Evolutionary conservation across 1,139 yeast species (phyloP).

Genomic region (Pichia sp.): DNA sequence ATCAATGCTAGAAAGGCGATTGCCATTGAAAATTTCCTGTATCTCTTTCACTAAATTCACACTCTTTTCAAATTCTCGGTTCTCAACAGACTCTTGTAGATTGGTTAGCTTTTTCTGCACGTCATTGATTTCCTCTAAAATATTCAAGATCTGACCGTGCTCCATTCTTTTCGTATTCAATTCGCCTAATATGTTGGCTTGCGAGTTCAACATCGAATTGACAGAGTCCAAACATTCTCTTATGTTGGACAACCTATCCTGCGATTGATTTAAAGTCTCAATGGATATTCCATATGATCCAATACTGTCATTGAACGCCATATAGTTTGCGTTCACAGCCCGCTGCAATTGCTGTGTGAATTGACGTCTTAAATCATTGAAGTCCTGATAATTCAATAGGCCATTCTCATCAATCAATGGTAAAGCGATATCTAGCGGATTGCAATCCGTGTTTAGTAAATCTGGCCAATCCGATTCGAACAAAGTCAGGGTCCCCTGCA

Average conservation of each 20-base stretch:
- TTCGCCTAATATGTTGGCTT: constrained; percentile 53
- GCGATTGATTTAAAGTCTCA: constrained; percentile 53
- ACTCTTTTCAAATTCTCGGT: constrained; percentile 66
- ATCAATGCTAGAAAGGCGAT: constrained; percentile 41
- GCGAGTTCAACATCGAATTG: constrained; percentile 25
- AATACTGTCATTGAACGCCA: constrained; percentile 76
- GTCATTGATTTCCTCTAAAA: constrained; percentile 64
- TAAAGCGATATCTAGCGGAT: constrained; percentile 80
- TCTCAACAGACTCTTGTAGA: constrained; percentile 61
- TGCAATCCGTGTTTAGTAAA: constrained; percentile 44
- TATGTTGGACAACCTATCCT: constrained; percentile 48
- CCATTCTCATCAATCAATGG: constrained; percentile 81
- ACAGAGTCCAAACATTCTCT: constrained; percentile 44
- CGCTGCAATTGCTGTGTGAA: constrained; percentile 56
- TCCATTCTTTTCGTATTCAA: constrained; percentile 59
- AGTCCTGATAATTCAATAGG: constrained; percentile 54
- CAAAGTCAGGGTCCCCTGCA: constrained; percentile 12
- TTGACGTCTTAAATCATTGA: constrained; percentile 47
- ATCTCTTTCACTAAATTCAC: constrained; percentile 37
- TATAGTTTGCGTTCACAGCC: constrained; percentile 80
- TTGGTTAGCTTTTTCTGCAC: constrained; percentile 56
- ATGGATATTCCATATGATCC: constrained; percentile 69
- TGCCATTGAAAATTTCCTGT: constrained; percentile 49
- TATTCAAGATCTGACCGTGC: constrained; percentile 66
- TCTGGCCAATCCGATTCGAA: constrained; percentile 31